phyloP scores from a whole-genome alignment of 768 basidiomycete genomes.

The Chalciporus pseudorubinellus region DNA sequence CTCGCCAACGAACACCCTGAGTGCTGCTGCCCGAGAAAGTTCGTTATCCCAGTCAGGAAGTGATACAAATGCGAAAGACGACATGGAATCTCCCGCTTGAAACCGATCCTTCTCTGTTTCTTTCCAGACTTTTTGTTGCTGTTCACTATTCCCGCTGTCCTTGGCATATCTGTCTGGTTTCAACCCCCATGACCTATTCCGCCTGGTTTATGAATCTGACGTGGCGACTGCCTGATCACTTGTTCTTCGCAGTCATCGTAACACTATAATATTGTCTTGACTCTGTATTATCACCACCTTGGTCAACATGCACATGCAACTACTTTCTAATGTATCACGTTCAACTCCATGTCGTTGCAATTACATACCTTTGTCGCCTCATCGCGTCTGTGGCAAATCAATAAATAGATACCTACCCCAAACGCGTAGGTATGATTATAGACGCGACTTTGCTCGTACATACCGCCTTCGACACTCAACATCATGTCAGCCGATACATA shows the following conservation, averaged over 20 bases:
- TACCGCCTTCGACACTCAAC: not conserved
- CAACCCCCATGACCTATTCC: conserved; percentile 13
- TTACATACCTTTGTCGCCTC: not conserved
- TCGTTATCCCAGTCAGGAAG: conserved; percentile 34
- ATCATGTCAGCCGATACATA: conserved; percentile 23
- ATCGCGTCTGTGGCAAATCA: conserved; percentile 15
- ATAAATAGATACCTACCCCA: conserved; percentile 1
- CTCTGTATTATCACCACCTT: conserved; percentile 32
- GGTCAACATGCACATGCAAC: conserved; percentile 17
- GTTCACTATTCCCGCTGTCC: conserved; percentile 21
- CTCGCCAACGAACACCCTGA: conserved; percentile 71
- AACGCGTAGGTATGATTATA: too few relatives aligned
- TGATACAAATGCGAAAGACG: conserved; percentile 16
- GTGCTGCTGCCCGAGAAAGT: conserved; percentile 65
- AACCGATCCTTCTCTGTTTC: conserved; percentile 1
- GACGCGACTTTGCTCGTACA: too few relatives aligned
- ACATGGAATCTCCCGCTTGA: conserved; percentile 11
- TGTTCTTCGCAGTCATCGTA: conserved; percentile 16
- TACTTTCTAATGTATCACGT: conserved; percentile 22
- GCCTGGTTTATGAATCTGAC: conserved; percentile 10
- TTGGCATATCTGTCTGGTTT: conserved; percentile 24
- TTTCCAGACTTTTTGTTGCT: conserved; percentile 6
- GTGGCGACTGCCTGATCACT: conserved; percentile 13
- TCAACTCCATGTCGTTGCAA: not conserved
- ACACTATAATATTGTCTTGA: conserved; percentile 22